Base-by-base conservation (phyloP, 331 rosid genomes). In the Acacia pycnantha region DNA sequence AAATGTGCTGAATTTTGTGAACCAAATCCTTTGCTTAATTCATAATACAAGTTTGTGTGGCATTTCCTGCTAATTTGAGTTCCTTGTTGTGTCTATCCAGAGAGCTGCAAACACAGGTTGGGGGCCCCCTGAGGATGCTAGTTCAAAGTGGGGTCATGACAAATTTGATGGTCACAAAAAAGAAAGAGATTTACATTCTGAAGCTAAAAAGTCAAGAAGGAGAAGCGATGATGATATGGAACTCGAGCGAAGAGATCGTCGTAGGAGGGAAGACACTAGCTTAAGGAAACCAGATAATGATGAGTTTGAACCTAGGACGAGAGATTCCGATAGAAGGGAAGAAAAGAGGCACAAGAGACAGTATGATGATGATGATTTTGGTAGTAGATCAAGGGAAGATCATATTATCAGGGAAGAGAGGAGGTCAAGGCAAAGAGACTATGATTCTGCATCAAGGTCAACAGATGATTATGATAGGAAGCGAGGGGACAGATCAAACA, bases 41-140 rank as follows among this genome's bases (percentile, higher is more conserved):
- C 27, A 54, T 26, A 37, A 76, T 73, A 8, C 44, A 26, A 53
- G 46, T 47, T 43, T 85, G 12, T 31, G 48, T 76, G 8, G 31
- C 46, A 4, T 14, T 22, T 4, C 22, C 46, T 73, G 22, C 22
- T 18, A 46, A 54, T n/a, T 68, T 26, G 31, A 44, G 76, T 65
- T 88, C 37, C 77, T 70, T 78, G 54, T 77, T 81, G 40, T 81
- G 68, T 78, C 76, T 76, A 46, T 89, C 43, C 83, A 95, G 98
- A 91, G 98, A 93, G 97, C 94, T 92, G 95, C 98, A 61, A 92
- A 95, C 85, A 93, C 98, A 1, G 99, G 97, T 27, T 95, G 97
- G 97, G 99, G 98, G n/a, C 59, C 24, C 53, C 86, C 74, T 16
- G 87, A 90, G 44, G 91, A 87, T 81, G 86, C 84, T 67, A 73